These are phyloP conservation scores for Aspergillus pseudoviridinutans DNA, from an alignment of 2,329 filamentous ascomycete genomes.

Conservation along the genomic window DNA sequence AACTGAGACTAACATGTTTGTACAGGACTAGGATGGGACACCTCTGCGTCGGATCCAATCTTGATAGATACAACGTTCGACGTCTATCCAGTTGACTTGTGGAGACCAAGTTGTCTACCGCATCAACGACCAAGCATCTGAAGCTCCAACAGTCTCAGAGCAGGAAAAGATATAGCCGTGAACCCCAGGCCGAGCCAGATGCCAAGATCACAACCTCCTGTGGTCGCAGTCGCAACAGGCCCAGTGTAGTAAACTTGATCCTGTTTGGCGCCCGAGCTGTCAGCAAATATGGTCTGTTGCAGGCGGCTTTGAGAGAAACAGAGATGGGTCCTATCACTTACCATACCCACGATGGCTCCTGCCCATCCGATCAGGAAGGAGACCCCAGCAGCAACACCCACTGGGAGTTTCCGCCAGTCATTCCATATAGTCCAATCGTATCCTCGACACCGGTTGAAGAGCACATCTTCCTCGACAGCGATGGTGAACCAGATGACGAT, in stretches of 20 bases:
- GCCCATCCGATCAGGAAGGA: constrained; percentile 39
- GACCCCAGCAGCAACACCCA: constrained; percentile 38
- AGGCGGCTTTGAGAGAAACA: not conserved
- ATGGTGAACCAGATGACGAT: constrained; percentile 42
- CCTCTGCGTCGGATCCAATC: not conserved
- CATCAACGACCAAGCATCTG: constrained; percentile 24
- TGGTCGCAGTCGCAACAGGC: constrained; percentile 29
- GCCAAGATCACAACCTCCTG: constrained; percentile 34
- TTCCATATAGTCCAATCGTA: constrained; percentile 44
- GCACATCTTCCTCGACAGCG: constrained; percentile 39
- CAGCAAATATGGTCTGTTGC: not conserved
- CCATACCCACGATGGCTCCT: constrained; percentile 41
- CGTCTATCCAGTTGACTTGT: not conserved
- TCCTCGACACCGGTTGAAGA: constrained; percentile 37
- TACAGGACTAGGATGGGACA: not conserved
- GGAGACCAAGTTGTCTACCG: not conserved
- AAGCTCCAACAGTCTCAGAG: constrained; percentile 33
- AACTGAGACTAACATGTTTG: not conserved
- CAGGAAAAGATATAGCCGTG: constrained; percentile 32
- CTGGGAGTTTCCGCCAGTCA: constrained; percentile 33
- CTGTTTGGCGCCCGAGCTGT: constrained; percentile 11
- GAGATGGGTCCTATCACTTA: constrained; percentile 6
- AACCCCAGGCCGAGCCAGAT: constrained; percentile 36
- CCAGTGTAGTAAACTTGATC: constrained; percentile 39
- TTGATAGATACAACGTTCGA: not conserved